These are phyloP conservation scores for Viola pubescens DNA, from an alignment of 441 rosid genomes.

Conservation along the genomic window DNA sequence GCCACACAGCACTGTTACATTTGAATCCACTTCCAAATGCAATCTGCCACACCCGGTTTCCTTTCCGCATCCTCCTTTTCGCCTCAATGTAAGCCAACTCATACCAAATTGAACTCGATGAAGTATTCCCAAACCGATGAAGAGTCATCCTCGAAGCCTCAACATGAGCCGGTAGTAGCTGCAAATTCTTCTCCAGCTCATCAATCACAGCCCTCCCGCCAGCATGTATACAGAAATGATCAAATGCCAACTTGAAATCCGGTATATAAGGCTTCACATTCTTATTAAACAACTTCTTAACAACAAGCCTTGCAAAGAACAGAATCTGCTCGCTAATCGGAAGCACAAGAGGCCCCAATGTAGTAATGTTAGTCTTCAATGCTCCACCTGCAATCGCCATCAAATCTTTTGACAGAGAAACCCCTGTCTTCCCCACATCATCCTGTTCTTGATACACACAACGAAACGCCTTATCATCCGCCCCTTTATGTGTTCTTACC, in stretches of 20 bases:
- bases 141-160: constrained; percentile 79
- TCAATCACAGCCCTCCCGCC: constrained; percentile 25
- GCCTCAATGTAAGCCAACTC: constrained; percentile 57
- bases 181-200: constrained; percentile 70
- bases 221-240: constrained; percentile 67
- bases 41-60: constrained; percentile 59
- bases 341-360: constrained; percentile 57
- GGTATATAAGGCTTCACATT: constrained; percentile 57
- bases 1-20: constrained; percentile 70
- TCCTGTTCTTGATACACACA: constrained; percentile 72
- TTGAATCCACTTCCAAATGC: constrained; percentile 39
- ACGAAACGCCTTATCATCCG: constrained; percentile 58
- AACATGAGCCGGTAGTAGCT: constrained; percentile 49
- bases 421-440: constrained; percentile 48
- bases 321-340: constrained; percentile 69
- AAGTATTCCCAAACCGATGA: constrained; percentile 66
- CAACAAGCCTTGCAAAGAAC: constrained; percentile 49
- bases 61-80: constrained; percentile 50
- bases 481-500: constrained; percentile 65
- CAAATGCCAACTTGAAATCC: constrained; percentile 65
- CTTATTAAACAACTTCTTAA: constrained; percentile 45
- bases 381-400: constrained; percentile 77
- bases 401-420: constrained; percentile 57
- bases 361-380: constrained; percentile 43
- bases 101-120: constrained; percentile 79